Evolutionary conservation across 345 rosid species (phyloP), one percentile per base, ranked within the genome.

Genomic region (Streptanthus diversifolius): DNA sequence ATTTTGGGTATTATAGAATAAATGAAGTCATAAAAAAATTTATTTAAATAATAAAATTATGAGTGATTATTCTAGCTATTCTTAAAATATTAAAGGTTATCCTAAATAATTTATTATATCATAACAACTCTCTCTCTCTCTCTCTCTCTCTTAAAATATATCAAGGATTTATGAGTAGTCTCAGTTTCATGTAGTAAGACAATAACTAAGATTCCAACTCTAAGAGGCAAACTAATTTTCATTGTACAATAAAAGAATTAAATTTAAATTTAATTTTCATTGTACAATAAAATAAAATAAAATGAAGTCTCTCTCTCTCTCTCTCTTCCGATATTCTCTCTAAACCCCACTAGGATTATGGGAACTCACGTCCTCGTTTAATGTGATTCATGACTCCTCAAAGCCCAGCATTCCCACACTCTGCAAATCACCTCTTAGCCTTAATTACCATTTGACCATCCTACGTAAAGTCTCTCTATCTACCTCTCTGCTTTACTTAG

Each of bases 391-490:
- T 95, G 99, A 88, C 95, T 82, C 96, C 99, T 73, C 85, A 87
- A 85, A 89, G 91, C 91, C 98, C 95, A 86, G 97, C 98, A 93
- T 93, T 89, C 90, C 95, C 97, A 91, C 95, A 82, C 97, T 72
- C 87, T 51, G 72, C 87, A 83, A 82, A 83, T 85, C 83, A 82
- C 80, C 82, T 86, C 85, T 70, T 56, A 45, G 55, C 74, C 82
- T 80, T 74, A 55, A 51, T 68, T 68, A 68, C 63, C 29, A 77
- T 83, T 82, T 70, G 74, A 83, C 88, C 84, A 82, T 74, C 72
- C 89, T 74, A 83, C 82, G 85, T 80, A 77, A 87, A 82, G 80
- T 25, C 57, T 41, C 27, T 58, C 12, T 27, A 7, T 17, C 52
- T 22, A 11, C 19, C 45, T 24, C 24, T 44, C 51, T 73, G 10